These are phyloP conservation scores for Blepharisma japonicum DNA, from an alignment of 73 alveolate species.

Conservation along the genomic window DNA sequence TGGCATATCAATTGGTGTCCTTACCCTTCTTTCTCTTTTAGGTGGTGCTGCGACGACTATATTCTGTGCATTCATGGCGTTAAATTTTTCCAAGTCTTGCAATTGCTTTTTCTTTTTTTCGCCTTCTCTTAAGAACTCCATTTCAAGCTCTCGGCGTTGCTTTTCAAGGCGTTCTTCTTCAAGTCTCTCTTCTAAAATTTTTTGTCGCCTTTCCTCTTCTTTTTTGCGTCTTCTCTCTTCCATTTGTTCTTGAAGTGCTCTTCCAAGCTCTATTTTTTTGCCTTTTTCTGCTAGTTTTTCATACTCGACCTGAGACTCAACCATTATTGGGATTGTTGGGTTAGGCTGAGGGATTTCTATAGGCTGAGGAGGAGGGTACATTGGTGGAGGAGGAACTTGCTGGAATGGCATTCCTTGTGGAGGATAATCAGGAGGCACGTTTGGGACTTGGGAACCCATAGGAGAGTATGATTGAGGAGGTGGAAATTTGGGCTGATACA, in stretches of 20 bases:
- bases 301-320: not conserved
- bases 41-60: not conserved
- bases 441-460: not conserved
- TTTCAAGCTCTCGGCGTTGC: conserved; percentile 9
- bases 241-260: conserved; percentile 9
- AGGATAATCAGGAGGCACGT: not conserved
- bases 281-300: not conserved
- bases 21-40: conserved; percentile 18
- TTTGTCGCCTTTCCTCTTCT: conserved; percentile 29
- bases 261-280: conserved; percentile 6
- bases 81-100: conserved; percentile 11
- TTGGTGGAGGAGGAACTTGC: not conserved
- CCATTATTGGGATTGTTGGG: not conserved
- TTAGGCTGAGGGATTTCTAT: not conserved
- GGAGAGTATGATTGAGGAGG: not conserved
- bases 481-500: not conserved
- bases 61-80: not conserved
- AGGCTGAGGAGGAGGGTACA: conserved; percentile 1
- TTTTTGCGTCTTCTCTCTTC: conserved; percentile 29
- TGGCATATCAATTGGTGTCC: conserved; percentile 33
- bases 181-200: conserved; percentile 27
- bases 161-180: conserved; percentile 35
- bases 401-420: not conserved
- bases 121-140: not conserved
- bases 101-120: not conserved